Conservation (phyloP, 1,284 basidiomycete genomes). For the Neolentinus lepideus region DNA sequence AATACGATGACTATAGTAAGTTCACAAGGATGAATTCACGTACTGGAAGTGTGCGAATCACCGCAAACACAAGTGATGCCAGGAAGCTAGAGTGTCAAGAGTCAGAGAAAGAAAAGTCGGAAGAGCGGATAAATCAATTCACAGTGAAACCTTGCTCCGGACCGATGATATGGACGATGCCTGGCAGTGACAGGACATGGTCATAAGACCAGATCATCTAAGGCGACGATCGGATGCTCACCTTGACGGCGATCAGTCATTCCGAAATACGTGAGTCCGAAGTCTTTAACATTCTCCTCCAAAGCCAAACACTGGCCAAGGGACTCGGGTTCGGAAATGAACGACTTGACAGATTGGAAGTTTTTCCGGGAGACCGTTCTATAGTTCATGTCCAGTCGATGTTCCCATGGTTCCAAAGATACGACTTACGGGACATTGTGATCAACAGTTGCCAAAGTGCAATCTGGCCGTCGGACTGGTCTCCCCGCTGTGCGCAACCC, state of each 20-base stretch:
- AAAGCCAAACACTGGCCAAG: slow-evolving; percentile 87
- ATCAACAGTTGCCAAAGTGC: slow-evolving; percentile 92
- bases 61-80: slow-evolving; percentile 96
- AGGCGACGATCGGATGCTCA: slow-evolving; percentile 19
- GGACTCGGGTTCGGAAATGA: slow-evolving; percentile 87
- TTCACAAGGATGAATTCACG: slow-evolving; percentile 18
- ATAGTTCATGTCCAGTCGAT: not conserved
- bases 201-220: not conserved
- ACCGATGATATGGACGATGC: slow-evolving; percentile 94
- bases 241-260: slow-evolving; percentile 89
- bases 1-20: not conserved
- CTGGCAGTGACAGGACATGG: slow-evolving; percentile 27
- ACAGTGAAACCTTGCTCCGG: slow-evolving; percentile 96
- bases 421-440: slow-evolving; percentile 88
- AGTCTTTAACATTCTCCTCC: slow-evolving; percentile 94
- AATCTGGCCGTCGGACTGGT: slow-evolving; percentile 84
- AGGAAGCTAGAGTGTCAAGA: slow-evolving; percentile 55
- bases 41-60: slow-evolving; percentile 91
- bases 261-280: slow-evolving; percentile 93
- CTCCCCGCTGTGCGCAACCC: slow-evolving; percentile 81
- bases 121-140: slow-evolving; percentile 15
- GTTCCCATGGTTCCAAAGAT: not conserved
- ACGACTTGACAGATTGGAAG: slow-evolving; percentile 69
- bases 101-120: not conserved
- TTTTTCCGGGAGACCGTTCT: slow-evolving; percentile 86